Evolutionary conservation across 305 asterid genomes (phyloP), one percentile per base, ranked within the genome.

Genomic region (Fraxinus sp.): DNA sequence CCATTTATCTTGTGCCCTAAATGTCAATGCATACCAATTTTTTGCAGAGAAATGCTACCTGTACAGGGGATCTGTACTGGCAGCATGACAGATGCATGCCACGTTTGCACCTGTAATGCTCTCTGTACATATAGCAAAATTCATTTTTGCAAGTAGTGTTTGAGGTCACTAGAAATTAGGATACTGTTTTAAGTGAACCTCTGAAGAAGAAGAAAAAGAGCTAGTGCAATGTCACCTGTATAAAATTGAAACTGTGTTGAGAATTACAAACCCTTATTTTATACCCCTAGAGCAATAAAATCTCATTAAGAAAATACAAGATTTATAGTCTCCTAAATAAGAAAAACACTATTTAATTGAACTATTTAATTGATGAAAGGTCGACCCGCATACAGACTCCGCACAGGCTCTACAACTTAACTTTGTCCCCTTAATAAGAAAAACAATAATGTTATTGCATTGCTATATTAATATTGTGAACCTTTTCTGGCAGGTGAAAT

Each of bases 401-500:
- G 20, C 62, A 16, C 62, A 16, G 8, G 9, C 62, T 52, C 62
- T 10, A 16, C 8, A 16, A 16, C 62, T 52, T 16, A 5, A 43
- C 22, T 16, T 16, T 52, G 22, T n/a, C 7, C 72, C 32, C 32
- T 22, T 64, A 64, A 22, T 64, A 66, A 26, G 73, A 11, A 66
- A 64, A 26, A 66, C 5, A 26, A 66, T 20, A 26, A 66, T 66
- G 7, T 66, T 66, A 66, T 22, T 14, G n/a, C 16, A 8, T 16
- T 18, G 57, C 5, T 16, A 43, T 28, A 24, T 79, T 75, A 5
- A 26, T 75, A 46, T 4, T 79, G 55, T 68, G 39, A 30, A 78
- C 77, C 37, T 41, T 52, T 22, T 20, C 37, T 10, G 83, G 36
- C 91, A 96, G 99, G 97, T 95, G 78, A 95, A 95, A 86, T 89